A percentile compares a stretch with the other conserved stretches of the same genome.
Evolutionary conservation across 495 filamentous ascomycete species (phyloP).

Genomic region (Parmelia sp.): DNA sequence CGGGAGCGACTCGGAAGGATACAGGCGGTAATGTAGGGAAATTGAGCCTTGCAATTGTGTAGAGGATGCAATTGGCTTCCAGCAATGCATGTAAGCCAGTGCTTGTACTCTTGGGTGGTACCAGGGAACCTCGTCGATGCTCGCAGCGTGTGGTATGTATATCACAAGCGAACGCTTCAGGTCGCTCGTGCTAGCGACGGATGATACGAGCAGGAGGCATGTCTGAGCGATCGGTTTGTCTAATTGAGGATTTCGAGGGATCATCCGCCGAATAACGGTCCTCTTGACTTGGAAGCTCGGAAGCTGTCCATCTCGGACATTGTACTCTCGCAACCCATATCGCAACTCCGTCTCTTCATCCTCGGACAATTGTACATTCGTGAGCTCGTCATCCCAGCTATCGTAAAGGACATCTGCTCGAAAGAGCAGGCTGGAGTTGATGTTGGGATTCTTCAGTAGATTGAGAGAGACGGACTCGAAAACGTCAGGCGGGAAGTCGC

Average conservation of each 20-base stretch:
- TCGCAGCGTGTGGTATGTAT: constrained; percentile 66
- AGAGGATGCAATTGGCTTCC: constrained; percentile 32
- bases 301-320: constrained; percentile 36
- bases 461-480: constrained; percentile 26
- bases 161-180: constrained; percentile 53
- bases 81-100: constrained; percentile 69
- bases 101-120: constrained; percentile 75
- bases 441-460: constrained; percentile 61
- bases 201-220: constrained; percentile 51
- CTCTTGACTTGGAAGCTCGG: constrained; percentile 50
- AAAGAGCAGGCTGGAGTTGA: constrained; percentile 76
- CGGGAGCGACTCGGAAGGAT: constrained; percentile 38
- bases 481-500: constrained; percentile 21
- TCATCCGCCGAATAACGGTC: constrained; percentile 63
- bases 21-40: constrained; percentile 64
- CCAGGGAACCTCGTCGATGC: constrained; percentile 61
- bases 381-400: constrained; percentile 29
- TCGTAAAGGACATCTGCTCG: constrained; percentile 76
- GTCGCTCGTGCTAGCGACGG: constrained; percentile 4
- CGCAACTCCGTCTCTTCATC: constrained; percentile 9
- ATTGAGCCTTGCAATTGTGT: constrained; percentile 41
- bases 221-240: constrained; percentile 74
- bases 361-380: not conserved
- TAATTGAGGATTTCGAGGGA: constrained; percentile 72
- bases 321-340: constrained; percentile 8